These are phyloP conservation scores for Magnolia sinica DNA, from an alignment of 164 flowering plant species.

Conservation along the genomic window DNA sequence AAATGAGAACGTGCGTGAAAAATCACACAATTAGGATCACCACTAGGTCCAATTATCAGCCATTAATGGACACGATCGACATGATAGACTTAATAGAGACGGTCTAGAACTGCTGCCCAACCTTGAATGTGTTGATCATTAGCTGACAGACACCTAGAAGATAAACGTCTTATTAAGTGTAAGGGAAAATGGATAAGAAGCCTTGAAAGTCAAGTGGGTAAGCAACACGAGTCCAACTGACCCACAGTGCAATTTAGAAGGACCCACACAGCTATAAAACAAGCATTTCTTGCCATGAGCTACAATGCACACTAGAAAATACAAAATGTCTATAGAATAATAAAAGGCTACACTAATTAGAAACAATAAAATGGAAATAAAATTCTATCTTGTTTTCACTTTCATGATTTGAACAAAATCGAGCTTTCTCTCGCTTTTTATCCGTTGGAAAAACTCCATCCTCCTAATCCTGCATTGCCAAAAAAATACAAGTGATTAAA, in stretches of 20 bases:
- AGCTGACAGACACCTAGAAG: too few relatives aligned
- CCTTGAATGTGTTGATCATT: too few relatives aligned
- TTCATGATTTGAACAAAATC: conserved; percentile 6
- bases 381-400: conserved; percentile 6
- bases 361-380: conserved; percentile 6
- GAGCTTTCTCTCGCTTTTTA: background rate
- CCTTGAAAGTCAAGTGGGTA: too few relatives aligned
- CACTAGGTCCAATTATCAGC: background rate
- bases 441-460: background rate
- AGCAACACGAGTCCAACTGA: too few relatives aligned
- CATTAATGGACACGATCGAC: too few relatives aligned
- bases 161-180: too few relatives aligned
- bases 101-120: too few relatives aligned
- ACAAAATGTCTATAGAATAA: background rate
- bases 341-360: conserved; percentile 4
- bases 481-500: background rate
- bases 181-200: too few relatives aligned
- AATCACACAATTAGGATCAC: background rate
- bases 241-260: too few relatives aligned
- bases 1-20: background rate
- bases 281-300: background rate
- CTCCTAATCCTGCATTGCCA: conserved; percentile 6
- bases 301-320: background rate
- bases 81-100: too few relatives aligned
- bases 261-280: background rate